phyloP scores from a whole-genome alignment of 495 filamentous ascomycete species.

The Xylaria castorea region DNA sequence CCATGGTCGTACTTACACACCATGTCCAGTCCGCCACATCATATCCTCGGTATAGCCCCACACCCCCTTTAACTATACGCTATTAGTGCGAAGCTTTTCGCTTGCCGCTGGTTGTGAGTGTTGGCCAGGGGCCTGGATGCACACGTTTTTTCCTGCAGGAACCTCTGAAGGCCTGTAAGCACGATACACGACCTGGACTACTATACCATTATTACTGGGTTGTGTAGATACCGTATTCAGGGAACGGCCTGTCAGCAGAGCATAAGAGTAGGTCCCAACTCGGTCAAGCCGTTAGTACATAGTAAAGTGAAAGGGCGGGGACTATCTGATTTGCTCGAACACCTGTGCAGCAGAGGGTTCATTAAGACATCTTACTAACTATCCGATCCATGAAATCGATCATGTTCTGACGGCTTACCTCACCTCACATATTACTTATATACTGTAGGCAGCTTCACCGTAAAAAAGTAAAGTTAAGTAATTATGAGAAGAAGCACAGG shows the following conservation, averaged over 20 bases:
- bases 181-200: no score
- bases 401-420: background rate
- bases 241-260: background rate
- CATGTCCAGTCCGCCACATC: background rate
- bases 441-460: background rate
- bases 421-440: background rate
- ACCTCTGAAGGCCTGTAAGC: background rate
- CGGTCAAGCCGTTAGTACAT: constrained; percentile 5
- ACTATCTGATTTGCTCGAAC: background rate
- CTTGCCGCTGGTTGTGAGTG: background rate
- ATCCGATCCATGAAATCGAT: background rate
- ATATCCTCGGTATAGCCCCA: background rate
- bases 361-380: constrained; percentile 1
- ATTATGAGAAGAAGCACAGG: no score
- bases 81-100: background rate
- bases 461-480: no score
- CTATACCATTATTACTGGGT: no score
- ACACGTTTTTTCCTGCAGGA: constrained; percentile 21
- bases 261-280: background rate
- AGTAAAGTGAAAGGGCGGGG: background rate
- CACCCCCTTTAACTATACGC: constrained; percentile 5
- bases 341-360: no score
- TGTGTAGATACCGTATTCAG: background rate
- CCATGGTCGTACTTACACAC: no score
- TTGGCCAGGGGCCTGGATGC: constrained; percentile 6